phyloP scores from a whole-genome alignment of 805 yeast species.

The Candida hispaniensis region DNA sequence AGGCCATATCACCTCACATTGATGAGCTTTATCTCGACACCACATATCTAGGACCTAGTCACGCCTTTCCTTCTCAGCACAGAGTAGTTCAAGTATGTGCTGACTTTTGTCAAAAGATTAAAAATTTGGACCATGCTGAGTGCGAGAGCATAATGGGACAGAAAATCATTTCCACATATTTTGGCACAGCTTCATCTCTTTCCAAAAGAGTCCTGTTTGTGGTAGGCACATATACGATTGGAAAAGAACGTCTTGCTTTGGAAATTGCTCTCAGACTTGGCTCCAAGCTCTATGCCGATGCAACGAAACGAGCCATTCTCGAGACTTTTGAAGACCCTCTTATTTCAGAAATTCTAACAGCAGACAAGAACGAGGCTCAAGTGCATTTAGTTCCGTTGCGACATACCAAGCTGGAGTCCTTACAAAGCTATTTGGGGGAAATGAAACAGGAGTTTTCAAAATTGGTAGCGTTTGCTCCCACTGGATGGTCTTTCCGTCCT shows the following conservation, averaged over 20 bases:
- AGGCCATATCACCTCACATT: constrained; percentile 28
- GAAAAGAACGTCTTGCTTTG: constrained; percentile 79
- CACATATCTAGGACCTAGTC: constrained; percentile 68
- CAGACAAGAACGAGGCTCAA: constrained; percentile 38
- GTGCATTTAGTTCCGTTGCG: constrained; percentile 70
- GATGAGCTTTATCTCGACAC: constrained; percentile 78
- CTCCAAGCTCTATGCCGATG: constrained; percentile 35
- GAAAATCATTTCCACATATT: constrained; percentile 20
- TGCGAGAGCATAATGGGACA: constrained; percentile 5
- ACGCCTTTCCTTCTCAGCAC: constrained; percentile 69
- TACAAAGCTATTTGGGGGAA: constrained; percentile 41
- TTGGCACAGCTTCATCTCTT: constrained; percentile 33
- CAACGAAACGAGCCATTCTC: constrained; percentile 39
- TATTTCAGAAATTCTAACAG: constrained; percentile 34
- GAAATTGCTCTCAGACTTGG: constrained; percentile 29
- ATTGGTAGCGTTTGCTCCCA: constrained; percentile 69
- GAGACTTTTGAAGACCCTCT: constrained; percentile 35
- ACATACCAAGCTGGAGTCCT: constrained; percentile 33
- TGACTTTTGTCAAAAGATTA: constrained; percentile 37
- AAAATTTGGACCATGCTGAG: constrained; percentile 25
- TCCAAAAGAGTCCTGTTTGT: constrained; percentile 38
- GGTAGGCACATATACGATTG: constrained; percentile 85
- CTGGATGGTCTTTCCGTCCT: constrained; percentile 73
- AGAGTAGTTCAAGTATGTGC: constrained; percentile 54
- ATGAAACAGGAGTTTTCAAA: constrained; percentile 41